Conservation (phyloP, 495 filamentous ascomycete species). For the Tuber calosporum region DNA sequence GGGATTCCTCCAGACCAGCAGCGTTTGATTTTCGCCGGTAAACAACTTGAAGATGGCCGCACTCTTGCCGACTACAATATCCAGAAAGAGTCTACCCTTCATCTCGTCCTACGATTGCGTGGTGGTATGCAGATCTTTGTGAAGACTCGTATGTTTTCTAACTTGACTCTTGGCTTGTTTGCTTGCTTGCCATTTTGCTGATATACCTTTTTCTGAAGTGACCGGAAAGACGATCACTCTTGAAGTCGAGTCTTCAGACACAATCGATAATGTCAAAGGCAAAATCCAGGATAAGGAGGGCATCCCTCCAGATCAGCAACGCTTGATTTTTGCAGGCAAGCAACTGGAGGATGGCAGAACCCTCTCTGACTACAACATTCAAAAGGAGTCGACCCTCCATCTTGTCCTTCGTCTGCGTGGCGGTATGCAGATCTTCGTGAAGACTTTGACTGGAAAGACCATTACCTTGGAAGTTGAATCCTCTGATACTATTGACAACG, state of each 20-base stretch:
- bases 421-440: constrained; percentile 97
- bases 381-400: constrained; percentile 95
- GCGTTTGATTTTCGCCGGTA: constrained; percentile 96
- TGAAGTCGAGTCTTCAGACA: constrained; percentile 73
- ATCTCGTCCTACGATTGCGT: constrained; percentile 92
- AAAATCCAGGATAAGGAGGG: constrained; percentile 86
- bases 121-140: constrained; percentile 97
- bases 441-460: constrained; percentile 73
- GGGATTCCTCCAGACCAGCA: constrained; percentile 97
- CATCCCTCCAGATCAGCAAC: constrained; percentile 73
- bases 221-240: constrained; percentile 41
- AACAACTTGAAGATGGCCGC: constrained; percentile 95
- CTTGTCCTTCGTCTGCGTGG: constrained; percentile 92
- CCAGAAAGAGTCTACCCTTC: constrained; percentile 94
- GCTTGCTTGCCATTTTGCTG: constrained; percentile 7
- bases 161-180: neutral
- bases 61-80: constrained; percentile 98
- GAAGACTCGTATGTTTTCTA: constrained; percentile 54
- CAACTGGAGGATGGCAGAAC: constrained; percentile 73
- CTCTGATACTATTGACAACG: constrained; percentile 96
- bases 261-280: constrained; percentile 96
- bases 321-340: constrained; percentile 96
- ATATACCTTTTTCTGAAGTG: constrained; percentile 22
- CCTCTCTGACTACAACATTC: constrained; percentile 97
- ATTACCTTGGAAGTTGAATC: constrained; percentile 62